Conservation (phyloP, 139 green algal genomes). For the Desmodesmus armatus region DNA sequence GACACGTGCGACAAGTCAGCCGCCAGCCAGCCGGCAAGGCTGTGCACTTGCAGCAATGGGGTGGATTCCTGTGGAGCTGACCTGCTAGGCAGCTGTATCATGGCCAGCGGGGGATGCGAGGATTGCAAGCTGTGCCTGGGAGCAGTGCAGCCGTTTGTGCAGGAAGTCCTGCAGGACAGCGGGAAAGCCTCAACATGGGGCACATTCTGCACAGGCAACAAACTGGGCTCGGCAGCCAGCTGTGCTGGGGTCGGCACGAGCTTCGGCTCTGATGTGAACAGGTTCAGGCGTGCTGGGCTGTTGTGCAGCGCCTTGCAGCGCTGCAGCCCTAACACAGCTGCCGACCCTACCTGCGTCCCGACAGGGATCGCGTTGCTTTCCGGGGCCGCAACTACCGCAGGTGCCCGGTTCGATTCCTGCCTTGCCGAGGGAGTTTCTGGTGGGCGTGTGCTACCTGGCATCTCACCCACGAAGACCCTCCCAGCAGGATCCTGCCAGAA, state of each 20-base stretch:
- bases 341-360: background rate
- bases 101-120: no score
- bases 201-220: background rate
- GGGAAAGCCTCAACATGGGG: background rate
- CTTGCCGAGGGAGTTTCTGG: background rate
- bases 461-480: background rate
- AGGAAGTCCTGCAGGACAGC: background rate
- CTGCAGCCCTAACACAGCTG: background rate
- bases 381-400: background rate
- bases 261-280: background rate
- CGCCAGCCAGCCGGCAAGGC: no score
- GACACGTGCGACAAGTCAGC: no score
- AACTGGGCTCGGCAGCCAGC: background rate
- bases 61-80: no score
- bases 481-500: background rate
- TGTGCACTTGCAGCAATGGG: no score
- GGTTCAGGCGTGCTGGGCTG: background rate
- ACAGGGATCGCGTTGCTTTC: background rate
- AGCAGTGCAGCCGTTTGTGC: background rate
- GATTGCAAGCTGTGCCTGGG: no score
- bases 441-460: background rate
- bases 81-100: no score
- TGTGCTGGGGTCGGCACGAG: background rate
- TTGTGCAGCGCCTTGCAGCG: background rate
- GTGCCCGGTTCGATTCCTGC: background rate